Conservation (phyloP, 163 green algal species). For the Scenedesmus sp. region DNA sequence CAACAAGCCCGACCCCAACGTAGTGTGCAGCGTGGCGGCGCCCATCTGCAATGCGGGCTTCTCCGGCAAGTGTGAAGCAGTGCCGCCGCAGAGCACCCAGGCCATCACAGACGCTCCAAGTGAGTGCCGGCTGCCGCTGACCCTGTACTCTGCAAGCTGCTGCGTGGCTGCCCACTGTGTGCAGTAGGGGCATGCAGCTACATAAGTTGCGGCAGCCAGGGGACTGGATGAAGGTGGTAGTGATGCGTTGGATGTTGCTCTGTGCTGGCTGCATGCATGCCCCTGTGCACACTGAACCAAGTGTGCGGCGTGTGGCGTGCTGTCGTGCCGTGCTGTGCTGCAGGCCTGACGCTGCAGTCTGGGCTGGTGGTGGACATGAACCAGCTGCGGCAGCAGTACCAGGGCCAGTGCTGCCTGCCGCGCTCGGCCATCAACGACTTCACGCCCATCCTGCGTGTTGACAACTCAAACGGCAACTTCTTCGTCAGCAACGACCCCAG, state of each 20-base stretch:
- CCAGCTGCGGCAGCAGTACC: background rate
- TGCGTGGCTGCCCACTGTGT: no score
- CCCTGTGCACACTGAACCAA: no score
- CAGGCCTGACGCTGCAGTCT: constrained; percentile 23
- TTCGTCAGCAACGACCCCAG: constrained; percentile 25
- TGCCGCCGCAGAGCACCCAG: background rate
- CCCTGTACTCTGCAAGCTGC: background rate
- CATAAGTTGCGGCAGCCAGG: no score
- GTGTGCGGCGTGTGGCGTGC: background rate
- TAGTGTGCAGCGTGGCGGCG: constrained; percentile 12
- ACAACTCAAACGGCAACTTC: constrained; percentile 39
- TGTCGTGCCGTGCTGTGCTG: background rate
- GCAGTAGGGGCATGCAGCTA: no score
- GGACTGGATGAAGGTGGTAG: no score
- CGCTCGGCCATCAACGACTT: constrained; percentile 10
- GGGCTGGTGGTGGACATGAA: background rate
- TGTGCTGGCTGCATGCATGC: no score
- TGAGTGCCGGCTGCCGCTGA: background rate
- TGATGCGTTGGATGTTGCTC: no score
- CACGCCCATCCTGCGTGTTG: constrained; percentile 31
- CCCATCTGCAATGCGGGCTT: constrained; percentile 28
- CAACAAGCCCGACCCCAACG: constrained; percentile 18
- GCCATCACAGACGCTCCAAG: constrained; percentile 14
- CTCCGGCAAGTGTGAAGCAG: constrained; percentile 22
- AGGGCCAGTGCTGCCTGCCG: constrained; percentile 40